Conservation (phyloP, 2,329 filamentous ascomycete species). For the Massarina eburnea region DNA sequence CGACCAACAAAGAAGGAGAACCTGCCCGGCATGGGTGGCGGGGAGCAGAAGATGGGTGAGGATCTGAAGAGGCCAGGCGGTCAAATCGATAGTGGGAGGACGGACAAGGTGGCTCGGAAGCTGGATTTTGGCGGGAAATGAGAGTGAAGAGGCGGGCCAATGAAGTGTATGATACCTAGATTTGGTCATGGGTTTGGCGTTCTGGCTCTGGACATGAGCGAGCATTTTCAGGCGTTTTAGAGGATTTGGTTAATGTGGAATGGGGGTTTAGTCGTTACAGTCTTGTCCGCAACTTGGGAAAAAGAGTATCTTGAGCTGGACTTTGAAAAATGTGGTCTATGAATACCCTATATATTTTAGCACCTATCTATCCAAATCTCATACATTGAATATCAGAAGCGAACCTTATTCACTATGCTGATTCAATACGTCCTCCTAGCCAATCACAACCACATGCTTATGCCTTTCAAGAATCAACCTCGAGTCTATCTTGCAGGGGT, state of each 20-base stretch:
- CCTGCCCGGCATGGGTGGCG: constrained; percentile 74
- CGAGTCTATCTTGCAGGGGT: too few species aligned
- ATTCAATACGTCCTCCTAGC: too few species aligned
- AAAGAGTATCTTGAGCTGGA: too few species aligned
- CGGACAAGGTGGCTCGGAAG: constrained; percentile 77
- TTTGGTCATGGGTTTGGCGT: neutral
- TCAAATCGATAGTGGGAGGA: constrained; percentile 65
- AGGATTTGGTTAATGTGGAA: neutral
- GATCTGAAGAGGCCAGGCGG: constrained; percentile 79
- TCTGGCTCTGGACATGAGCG: neutral
- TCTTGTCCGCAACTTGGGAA: too few species aligned
- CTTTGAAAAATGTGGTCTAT: too few species aligned
- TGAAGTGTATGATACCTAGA: neutral
- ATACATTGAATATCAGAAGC: too few species aligned
- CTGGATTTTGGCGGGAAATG: constrained; percentile 46
- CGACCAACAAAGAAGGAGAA: constrained; percentile 80
- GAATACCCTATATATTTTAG: too few species aligned
- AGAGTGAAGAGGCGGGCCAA: neutral
- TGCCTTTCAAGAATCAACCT: too few species aligned
- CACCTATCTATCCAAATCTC: too few species aligned
- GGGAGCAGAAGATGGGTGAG: constrained; percentile 72
- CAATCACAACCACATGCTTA: too few species aligned
- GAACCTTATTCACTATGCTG: too few species aligned
- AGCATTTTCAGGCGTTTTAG: neutral
- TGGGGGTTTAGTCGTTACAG: neutral